Percentiles rank a stretch among this genome's conserved stretches.
Conservation (phyloP, 805 yeast species). For the Hemisphaericaspora nanyangensis region DNA sequence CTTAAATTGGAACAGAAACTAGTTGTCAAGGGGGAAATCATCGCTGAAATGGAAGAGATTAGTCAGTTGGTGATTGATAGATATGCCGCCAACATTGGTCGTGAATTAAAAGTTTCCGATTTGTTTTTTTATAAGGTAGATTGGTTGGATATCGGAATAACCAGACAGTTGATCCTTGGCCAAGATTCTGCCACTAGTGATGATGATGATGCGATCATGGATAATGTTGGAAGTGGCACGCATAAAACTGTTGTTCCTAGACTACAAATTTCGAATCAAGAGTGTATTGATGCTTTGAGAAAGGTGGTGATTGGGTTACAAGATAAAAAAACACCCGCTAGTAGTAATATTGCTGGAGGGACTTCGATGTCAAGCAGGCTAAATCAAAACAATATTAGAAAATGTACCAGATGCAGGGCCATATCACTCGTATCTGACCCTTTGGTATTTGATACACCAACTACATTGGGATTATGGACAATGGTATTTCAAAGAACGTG, state of each 20-base stretch:
- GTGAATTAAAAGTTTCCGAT: slow-evolving; percentile 48
- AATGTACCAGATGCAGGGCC: slow-evolving; percentile 41
- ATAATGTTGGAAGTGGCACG: not conserved
- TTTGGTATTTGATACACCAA: slow-evolving; percentile 28
- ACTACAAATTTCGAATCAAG: slow-evolving; percentile 17
- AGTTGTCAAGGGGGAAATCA: slow-evolving; percentile 58
- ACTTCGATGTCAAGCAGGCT: not conserved
- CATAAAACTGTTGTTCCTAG: slow-evolving; percentile 14
- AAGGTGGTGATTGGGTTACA: slow-evolving; percentile 25
- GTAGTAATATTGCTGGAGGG: not conserved
- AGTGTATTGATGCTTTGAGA: slow-evolving; percentile 35
- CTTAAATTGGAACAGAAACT: slow-evolving; percentile 57
- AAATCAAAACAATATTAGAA: slow-evolving; percentile 17
- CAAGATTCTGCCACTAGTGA: not conserved
- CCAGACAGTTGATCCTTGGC: slow-evolving; percentile 4
- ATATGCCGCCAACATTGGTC: slow-evolving; percentile 39
- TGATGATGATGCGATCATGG: too few species aligned
- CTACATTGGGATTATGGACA: slow-evolving; percentile 47
- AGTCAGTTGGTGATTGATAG: slow-evolving; percentile 44
- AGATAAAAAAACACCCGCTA: slow-evolving; percentile 3
- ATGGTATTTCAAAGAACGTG: slow-evolving; percentile 70
- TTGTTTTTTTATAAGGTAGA: slow-evolving; percentile 61
- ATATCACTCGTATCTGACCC: slow-evolving; percentile 40
- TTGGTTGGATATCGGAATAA: slow-evolving; percentile 53
- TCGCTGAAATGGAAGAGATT: slow-evolving; percentile 40